Conservation (phyloP, 352 stramenopile genomes). For the Blastocystis sp. region DNA sequence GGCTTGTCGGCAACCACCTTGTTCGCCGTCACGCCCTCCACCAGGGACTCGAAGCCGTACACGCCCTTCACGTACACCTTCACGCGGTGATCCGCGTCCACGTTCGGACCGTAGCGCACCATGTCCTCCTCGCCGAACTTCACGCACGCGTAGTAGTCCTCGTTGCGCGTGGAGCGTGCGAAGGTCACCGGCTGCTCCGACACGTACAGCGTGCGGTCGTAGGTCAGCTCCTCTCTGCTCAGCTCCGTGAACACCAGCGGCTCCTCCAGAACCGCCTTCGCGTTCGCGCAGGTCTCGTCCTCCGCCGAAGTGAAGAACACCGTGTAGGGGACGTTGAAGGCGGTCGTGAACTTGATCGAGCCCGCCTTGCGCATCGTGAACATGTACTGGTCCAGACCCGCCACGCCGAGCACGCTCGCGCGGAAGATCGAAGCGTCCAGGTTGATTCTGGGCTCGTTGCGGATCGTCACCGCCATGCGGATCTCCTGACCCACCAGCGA, state of each 20-base stretch:
- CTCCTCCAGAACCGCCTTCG: background rate
- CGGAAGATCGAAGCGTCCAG: conserved; percentile 54
- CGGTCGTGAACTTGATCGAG: conserved; percentile 39
- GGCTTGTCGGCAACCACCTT: conserved; percentile 57
- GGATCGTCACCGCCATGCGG: conserved; percentile 43
- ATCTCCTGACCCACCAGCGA: conserved; percentile 49
- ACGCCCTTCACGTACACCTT: conserved; percentile 69
- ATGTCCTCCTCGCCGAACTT: conserved; percentile 66
- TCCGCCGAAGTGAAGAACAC: conserved; percentile 56
- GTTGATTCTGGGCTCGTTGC: conserved; percentile 63
- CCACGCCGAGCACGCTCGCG: conserved; percentile 35
- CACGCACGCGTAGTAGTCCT: conserved; percentile 55
- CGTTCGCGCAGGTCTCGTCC: conserved; percentile 49
- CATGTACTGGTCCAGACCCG: background rate
- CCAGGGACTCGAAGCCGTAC: conserved; percentile 50
- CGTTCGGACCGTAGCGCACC: conserved; percentile 53
- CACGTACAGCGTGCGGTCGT: conserved; percentile 43
- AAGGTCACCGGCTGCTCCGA: conserved; percentile 32
- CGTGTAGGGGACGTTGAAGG: conserved; percentile 45
- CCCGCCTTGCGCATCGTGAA: conserved; percentile 55
- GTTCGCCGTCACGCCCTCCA: conserved; percentile 25
- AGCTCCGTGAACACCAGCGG: conserved; percentile 34
- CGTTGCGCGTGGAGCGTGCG: background rate
- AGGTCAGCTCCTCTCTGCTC: conserved; percentile 22
- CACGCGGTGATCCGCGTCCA: conserved; percentile 12